These are phyloP conservation scores for Xerocomellus amylosporus DNA, from an alignment of 768 basidiomycete species.

Conservation along the genomic window DNA sequence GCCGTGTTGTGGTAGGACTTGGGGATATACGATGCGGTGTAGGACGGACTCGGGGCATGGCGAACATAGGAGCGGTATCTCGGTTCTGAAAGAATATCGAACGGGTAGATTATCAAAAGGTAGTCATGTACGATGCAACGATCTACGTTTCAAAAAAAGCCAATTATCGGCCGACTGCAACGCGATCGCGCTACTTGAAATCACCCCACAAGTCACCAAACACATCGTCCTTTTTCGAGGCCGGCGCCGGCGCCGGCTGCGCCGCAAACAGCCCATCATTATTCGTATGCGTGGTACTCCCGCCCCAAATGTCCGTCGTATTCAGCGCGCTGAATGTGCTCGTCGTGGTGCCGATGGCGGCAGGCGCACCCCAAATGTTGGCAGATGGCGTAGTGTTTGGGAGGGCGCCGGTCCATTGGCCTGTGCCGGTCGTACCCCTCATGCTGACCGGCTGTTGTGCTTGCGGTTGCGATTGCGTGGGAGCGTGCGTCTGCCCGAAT, in stretches of 20 bases:
- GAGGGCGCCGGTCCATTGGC: constrained; percentile 48
- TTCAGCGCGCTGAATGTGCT: constrained; percentile 18
- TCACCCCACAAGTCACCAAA: constrained; percentile 86
- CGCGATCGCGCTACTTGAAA: constrained; percentile 51
- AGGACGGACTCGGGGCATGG: too few species aligned
- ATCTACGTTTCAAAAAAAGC: too few species aligned
- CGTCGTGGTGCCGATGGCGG: background rate
- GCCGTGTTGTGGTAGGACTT: constrained; percentile 8
- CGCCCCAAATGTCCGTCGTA: constrained; percentile 63
- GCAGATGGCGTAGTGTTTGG: constrained; percentile 26
- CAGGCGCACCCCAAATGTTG: constrained; percentile 36
- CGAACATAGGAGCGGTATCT: too few species aligned
- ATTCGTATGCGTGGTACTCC: constrained; percentile 28
- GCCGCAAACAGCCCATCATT: constrained; percentile 34
- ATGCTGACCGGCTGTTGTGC: constrained; percentile 43
- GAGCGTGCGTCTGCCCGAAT: background rate
- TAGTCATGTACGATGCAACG: too few species aligned
- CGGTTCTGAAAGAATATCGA: too few species aligned
- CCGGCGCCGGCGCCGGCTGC: constrained; percentile 28
- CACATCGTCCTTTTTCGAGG: constrained; percentile 67
- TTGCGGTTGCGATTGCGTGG: background rate
- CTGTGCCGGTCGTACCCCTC: constrained; percentile 52
- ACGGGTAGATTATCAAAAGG: background rate
- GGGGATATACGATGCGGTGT: background rate
- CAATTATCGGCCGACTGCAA: too few species aligned